Evolutionary conservation across 208 protist genomes (phyloP).

Genomic region (Acanthamoeba triangularis): DNA sequence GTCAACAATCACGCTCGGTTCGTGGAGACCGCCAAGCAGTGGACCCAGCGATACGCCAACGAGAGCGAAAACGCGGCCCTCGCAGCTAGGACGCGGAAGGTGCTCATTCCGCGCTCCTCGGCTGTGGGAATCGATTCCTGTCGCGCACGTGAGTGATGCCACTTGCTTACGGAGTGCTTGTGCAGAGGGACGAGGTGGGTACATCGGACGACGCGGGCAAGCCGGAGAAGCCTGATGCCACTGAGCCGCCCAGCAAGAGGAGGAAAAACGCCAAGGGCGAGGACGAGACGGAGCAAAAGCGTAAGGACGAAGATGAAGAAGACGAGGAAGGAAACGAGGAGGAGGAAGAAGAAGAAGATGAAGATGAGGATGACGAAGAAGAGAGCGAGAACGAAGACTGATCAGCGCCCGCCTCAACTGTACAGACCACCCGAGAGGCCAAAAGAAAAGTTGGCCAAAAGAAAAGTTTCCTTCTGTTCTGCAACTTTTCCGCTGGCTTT

Average conservation of each 20-base stretch:
- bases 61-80: slow-evolving; percentile 20
- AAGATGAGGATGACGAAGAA: not conserved
- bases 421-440: too few relatives aligned
- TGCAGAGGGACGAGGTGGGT: not conserved
- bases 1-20: slow-evolving; percentile 46
- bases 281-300: not conserved
- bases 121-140: not conserved
- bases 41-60: slow-evolving; percentile 14
- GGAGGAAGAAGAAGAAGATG: too few relatives aligned
- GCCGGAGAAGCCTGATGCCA: not conserved
- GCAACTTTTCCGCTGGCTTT: too few relatives aligned
- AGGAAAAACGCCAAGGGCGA: not conserved
- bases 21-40: slow-evolving; percentile 33
- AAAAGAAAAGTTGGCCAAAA: too few relatives aligned
- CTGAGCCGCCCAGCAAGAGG: not conserved
- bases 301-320: not conserved
- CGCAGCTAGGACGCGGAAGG: not conserved
- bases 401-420: not conserved
- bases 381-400: not conserved
- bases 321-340: not conserved
- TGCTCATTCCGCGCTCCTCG: not conserved
- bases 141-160: too few relatives aligned
- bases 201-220: not conserved
- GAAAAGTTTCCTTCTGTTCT: too few relatives aligned
- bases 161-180: too few relatives aligned